A percentile compares a stretch with the other conserved stretches of the same genome.
phyloP scores from a whole-genome alignment of 2,329 filamentous ascomycete genomes.

The Paramyrothecium sp. region DNA sequence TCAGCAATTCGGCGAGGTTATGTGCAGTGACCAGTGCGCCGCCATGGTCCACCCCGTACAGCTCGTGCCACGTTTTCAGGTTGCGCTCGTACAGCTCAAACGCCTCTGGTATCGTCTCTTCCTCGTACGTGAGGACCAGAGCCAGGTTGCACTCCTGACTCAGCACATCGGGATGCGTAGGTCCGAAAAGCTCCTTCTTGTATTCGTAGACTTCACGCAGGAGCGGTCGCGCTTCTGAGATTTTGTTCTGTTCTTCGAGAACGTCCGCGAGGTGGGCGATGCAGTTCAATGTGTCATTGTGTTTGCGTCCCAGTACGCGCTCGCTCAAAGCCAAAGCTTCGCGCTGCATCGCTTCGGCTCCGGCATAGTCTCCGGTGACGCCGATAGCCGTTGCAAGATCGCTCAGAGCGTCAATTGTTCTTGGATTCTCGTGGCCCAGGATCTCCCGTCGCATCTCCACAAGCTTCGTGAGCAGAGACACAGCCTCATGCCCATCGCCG shows the following conservation, averaged over 20 bases:
- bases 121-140: background rate
- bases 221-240: background rate
- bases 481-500: background rate
- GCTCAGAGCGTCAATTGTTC: slow-evolving; percentile 4
- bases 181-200: background rate
- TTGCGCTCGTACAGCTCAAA: background rate
- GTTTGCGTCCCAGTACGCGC: background rate
- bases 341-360: slow-evolving; percentile 5
- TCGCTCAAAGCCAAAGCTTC: slow-evolving; percentile 5
- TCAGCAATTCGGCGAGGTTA: background rate
- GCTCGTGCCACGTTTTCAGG: background rate
- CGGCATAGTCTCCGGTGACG: background rate
- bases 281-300: slow-evolving; percentile 5
- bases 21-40: background rate
- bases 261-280: background rate
- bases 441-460: slow-evolving; percentile 2
- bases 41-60: background rate
- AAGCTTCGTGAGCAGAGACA: background rate
- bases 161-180: background rate
- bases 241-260: slow-evolving; percentile 2
- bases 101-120: background rate
- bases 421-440: slow-evolving; percentile 2
- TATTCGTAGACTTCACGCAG: background rate
- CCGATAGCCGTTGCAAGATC: slow-evolving; percentile 1
- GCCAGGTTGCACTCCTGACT: background rate